Percentiles rank a stretch among this genome's conserved stretches.
These are phyloP conservation scores for Hortaea sp. DNA, from an alignment of 2,329 filamentous ascomycete species.

Conservation along the genomic window DNA sequence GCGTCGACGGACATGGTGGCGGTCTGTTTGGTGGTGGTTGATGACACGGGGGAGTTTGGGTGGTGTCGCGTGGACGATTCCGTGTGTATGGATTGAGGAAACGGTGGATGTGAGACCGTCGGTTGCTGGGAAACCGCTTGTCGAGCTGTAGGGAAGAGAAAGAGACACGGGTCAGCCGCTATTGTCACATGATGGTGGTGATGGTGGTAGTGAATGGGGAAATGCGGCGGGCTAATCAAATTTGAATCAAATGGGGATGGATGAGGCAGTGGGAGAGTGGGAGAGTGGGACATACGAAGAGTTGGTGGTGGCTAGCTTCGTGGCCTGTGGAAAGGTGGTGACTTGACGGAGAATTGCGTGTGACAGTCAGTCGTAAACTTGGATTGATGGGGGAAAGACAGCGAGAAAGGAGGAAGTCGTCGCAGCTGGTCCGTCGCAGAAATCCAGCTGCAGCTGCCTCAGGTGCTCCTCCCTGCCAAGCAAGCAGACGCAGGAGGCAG, in stretches of 20 bases:
- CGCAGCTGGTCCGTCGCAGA: too few species aligned
- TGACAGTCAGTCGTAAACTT: constrained; percentile 5
- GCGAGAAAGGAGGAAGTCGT: neutral
- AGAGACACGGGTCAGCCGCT: constrained; percentile 1
- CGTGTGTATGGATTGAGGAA: constrained; percentile 30
- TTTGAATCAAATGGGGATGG: constrained; percentile 1
- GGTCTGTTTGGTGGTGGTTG: constrained; percentile 38
- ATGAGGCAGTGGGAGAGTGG: neutral
- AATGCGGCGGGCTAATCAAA: constrained; percentile 1
- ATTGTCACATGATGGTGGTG: constrained; percentile 3
- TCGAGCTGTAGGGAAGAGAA: constrained; percentile 28
- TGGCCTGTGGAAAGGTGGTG: constrained; percentile 22
- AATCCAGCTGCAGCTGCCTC: too few species aligned
- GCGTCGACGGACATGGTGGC: constrained; percentile 80
- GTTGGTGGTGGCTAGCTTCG: constrained; percentile 43
- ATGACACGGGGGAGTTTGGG: constrained; percentile 39
- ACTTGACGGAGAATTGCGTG: constrained; percentile 11
- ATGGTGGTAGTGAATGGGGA: neutral
- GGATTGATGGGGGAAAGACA: too few species aligned
- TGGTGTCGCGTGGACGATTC: constrained; percentile 15
- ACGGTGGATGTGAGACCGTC: constrained; percentile 18
- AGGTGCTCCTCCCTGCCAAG: too few species aligned
- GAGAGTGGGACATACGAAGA: constrained; percentile 21
- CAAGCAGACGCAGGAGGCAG: too few species aligned
- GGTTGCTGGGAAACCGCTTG: constrained; percentile 33